Evolutionary conservation across 2,329 filamentous ascomycete genomes (phyloP).

Genomic region (Colletotrichum sp.): DNA sequence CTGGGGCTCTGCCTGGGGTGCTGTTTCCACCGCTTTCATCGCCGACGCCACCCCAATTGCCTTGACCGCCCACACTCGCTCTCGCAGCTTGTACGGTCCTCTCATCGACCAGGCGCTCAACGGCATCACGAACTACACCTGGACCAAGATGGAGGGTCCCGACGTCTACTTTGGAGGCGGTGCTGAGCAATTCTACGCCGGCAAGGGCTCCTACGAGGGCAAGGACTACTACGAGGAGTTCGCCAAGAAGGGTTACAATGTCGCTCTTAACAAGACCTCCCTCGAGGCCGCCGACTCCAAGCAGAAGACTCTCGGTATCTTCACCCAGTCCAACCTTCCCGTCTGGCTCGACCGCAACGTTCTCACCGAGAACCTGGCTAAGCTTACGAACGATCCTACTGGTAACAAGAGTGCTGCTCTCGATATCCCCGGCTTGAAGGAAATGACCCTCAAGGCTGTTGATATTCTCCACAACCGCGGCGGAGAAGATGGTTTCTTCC

Average conservation of each 20-base stretch:
- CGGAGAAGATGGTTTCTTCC: constrained; percentile 77
- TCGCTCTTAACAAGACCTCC: constrained; percentile 77
- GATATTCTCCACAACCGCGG: constrained; percentile 75
- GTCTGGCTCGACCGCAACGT: constrained; percentile 89
- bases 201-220: constrained; percentile 67
- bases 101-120: constrained; percentile 80
- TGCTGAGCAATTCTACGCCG: constrained; percentile 79
- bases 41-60: constrained; percentile 85
- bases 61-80: constrained; percentile 74
- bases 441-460: constrained; percentile 88
- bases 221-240: constrained; percentile 84
- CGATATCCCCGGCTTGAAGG: constrained; percentile 83
- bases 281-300: constrained; percentile 62
- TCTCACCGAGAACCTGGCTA: constrained; percentile 72
- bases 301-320: constrained; percentile 76
- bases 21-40: constrained; percentile 81
- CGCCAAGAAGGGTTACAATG: constrained; percentile 71
- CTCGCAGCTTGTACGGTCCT: constrained; percentile 70
- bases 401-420: constrained; percentile 68
- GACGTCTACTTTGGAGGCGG: constrained; percentile 86
- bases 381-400: constrained; percentile 70
- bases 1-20: constrained; percentile 64
- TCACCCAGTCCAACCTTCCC: constrained; percentile 75
- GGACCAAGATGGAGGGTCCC: constrained; percentile 75
- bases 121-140: constrained; percentile 80